Evolutionary conservation across 148 eudicot species (phyloP).

Genomic region (Nepenthes gracilis): DNA sequence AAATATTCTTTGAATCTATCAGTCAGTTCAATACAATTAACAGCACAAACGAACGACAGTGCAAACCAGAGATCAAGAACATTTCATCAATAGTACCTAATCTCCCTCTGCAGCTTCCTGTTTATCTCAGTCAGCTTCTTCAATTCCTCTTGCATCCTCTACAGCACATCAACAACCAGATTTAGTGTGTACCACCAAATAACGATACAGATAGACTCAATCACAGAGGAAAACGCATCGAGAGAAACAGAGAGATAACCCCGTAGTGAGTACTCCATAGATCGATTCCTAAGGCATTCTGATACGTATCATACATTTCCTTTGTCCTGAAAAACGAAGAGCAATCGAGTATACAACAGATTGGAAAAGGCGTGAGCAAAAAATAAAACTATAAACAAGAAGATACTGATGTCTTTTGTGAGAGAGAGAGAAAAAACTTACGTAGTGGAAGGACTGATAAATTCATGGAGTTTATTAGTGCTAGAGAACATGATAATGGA

Average conservation of each 20-base stretch:
- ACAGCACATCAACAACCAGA: slow-evolving; percentile 6
- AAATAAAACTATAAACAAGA: not conserved
- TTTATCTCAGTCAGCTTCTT: slow-evolving; percentile 52
- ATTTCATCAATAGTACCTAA: slow-evolving; percentile 30
- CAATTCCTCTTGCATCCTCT: slow-evolving; percentile 85
- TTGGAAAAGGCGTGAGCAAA: not conserved
- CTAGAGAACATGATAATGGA: slow-evolving; percentile 77
- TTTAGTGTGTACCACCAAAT: not conserved
- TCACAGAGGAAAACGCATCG: not conserved
- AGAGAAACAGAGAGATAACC: slow-evolving; percentile 21
- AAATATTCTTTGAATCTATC: no score
- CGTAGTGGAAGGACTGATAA: slow-evolving; percentile 47
- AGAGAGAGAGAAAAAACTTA: slow-evolving; percentile 11
- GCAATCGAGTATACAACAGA: not conserved
- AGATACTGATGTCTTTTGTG: no score
- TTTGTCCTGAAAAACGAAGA: slow-evolving; percentile 33
- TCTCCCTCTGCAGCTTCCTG: slow-evolving; percentile 44
- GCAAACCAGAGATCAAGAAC: no score
- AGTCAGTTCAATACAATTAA: no score
- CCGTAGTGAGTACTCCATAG: slow-evolving; percentile 70
- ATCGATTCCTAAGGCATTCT: slow-evolving; percentile 40
- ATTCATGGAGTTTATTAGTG: slow-evolving; percentile 63
- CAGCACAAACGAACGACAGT: no score
- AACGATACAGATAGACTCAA: not conserved
- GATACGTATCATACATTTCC: slow-evolving; percentile 55